phyloP scores from a whole-genome alignment of 2,329 filamentous ascomycete genomes.

The Pseudocercospora macadamiae region DNA sequence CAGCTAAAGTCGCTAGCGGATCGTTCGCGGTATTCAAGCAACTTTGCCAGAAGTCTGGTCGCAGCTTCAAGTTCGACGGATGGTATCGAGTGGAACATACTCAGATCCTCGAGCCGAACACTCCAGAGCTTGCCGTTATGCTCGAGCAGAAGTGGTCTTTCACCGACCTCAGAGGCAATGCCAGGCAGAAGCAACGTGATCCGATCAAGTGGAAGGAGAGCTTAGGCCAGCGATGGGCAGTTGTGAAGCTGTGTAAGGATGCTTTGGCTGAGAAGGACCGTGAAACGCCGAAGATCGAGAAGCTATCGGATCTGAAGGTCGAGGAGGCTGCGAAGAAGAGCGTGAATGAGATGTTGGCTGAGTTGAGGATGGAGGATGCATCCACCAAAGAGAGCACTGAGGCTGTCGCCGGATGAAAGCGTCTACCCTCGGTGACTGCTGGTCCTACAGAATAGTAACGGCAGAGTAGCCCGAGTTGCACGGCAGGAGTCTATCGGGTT shows the following conservation, averaged over 20 bases:
- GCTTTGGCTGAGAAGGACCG: not conserved
- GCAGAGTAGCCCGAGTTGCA: no score
- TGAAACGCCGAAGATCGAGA: slow-evolving; percentile 27
- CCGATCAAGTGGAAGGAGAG: slow-evolving; percentile 30
- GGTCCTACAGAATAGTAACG: no score
- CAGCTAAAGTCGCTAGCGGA: not conserved
- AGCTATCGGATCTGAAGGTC: slow-evolving; percentile 12
- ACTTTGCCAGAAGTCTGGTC: not conserved
- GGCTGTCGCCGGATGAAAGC: not conserved
- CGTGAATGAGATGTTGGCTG: slow-evolving; percentile 35
- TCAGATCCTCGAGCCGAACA: slow-evolving; percentile 30
- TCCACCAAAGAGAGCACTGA: not conserved
- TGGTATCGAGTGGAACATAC: slow-evolving; percentile 31
- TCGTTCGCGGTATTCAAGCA: slow-evolving; percentile 35
- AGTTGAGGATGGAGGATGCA: slow-evolving; percentile 26
- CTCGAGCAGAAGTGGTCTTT: slow-evolving; percentile 37
- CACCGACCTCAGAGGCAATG: slow-evolving; percentile 22
- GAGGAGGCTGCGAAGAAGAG: slow-evolving; percentile 24
- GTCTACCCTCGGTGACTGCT: no score
- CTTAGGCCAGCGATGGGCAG: slow-evolving; percentile 29
- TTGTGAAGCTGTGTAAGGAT: slow-evolving; percentile 8
- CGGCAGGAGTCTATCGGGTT: no score
- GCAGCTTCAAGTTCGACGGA: slow-evolving; percentile 29
- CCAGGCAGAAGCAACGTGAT: slow-evolving; percentile 22
- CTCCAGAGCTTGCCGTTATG: slow-evolving; percentile 31